Evolutionary conservation across 805 yeast genomes (phyloP).

Genomic region (Clavispora asparagi): DNA sequence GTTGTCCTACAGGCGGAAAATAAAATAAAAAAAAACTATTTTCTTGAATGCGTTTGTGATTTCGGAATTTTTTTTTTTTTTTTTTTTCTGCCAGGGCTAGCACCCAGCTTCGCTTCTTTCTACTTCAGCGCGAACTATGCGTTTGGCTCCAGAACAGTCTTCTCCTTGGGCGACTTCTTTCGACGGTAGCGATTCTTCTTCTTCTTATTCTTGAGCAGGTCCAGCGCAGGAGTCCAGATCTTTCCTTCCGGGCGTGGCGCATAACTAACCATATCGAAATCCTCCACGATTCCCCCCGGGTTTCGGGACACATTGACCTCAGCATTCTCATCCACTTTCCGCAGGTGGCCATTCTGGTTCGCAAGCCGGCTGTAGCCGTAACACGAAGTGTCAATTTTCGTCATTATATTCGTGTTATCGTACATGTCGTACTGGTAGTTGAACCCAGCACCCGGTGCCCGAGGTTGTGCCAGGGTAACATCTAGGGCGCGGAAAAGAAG

Average conservation of each 20-base stretch:
- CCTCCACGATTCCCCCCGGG: slow-evolving; percentile 10
- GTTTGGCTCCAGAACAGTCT: no score
- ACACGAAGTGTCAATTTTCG: slow-evolving; percentile 10
- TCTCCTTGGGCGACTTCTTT: not conserved
- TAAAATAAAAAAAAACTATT: no score
- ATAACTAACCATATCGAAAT: slow-evolving; percentile 12
- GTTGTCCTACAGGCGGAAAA: no score
- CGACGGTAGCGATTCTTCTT: not conserved
- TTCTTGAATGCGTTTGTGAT: no score
- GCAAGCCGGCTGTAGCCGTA: slow-evolving; percentile 7
- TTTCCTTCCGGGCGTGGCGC: slow-evolving; percentile 9
- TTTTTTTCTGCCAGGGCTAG: no score
- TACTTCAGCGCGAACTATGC: no score
- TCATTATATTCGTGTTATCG: slow-evolving; percentile 8
- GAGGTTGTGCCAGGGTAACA: slow-evolving; percentile 20
- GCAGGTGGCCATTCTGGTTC: not conserved
- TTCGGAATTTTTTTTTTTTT: no score
- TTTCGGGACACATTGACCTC: not conserved
- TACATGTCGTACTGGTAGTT: slow-evolving; percentile 9
- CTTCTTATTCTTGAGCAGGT: not conserved
- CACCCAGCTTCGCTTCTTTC: no score
- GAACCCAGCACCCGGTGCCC: slow-evolving; percentile 26
- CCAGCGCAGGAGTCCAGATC: not conserved
- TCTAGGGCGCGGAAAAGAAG: slow-evolving; percentile 34
- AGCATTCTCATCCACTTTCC: not conserved